Conservation (phyloP, 805 yeast genomes). For the Pichia cabralensis region DNA sequence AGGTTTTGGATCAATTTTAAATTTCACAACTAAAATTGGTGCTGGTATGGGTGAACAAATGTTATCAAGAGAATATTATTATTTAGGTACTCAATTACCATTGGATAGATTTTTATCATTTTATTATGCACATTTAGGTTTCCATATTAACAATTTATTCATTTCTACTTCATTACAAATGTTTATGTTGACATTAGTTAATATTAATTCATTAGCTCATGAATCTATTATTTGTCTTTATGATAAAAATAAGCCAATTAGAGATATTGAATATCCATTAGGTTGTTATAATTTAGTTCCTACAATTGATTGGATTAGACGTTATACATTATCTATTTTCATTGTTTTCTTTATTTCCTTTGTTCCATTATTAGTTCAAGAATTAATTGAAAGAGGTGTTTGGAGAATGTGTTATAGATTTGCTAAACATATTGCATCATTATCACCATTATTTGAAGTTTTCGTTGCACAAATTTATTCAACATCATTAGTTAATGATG, state of each 20-base stretch:
- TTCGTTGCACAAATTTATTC: slow-evolving; percentile 76
- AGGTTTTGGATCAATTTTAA: slow-evolving; percentile 78
- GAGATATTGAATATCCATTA: slow-evolving; percentile 54
- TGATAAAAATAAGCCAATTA: slow-evolving; percentile 53
- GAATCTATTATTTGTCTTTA: slow-evolving; percentile 63
- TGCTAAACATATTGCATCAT: slow-evolving; percentile 53
- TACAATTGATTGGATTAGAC: slow-evolving; percentile 71
- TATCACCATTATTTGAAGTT: slow-evolving; percentile 77
- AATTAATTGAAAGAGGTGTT: slow-evolving; percentile 71
- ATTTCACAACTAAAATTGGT: slow-evolving; percentile 81
- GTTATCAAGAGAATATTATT: slow-evolving; percentile 75
- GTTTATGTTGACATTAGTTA: slow-evolving; percentile 60
- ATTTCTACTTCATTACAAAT: slow-evolving; percentile 67
- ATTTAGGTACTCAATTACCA: slow-evolving; percentile 72
- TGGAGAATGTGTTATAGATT: slow-evolving; percentile 68
- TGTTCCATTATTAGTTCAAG: slow-evolving; percentile 70
- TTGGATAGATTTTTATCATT: slow-evolving; percentile 73
- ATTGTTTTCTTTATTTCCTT: slow-evolving; percentile 75
- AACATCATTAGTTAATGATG: slow-evolving; percentile 57
- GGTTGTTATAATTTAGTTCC: slow-evolving; percentile 72
- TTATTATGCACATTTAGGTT: slow-evolving; percentile 82
- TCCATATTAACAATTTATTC: slow-evolving; percentile 72
- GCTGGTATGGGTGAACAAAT: slow-evolving; percentile 93
- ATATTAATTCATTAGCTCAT: slow-evolving; percentile 63
- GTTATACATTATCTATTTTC: slow-evolving; percentile 72